Evolutionary conservation across 352 stramenopile species (phyloP), one percentile per base, ranked within the genome.

Genomic region (Phytophthora macrochlamydospora): DNA sequence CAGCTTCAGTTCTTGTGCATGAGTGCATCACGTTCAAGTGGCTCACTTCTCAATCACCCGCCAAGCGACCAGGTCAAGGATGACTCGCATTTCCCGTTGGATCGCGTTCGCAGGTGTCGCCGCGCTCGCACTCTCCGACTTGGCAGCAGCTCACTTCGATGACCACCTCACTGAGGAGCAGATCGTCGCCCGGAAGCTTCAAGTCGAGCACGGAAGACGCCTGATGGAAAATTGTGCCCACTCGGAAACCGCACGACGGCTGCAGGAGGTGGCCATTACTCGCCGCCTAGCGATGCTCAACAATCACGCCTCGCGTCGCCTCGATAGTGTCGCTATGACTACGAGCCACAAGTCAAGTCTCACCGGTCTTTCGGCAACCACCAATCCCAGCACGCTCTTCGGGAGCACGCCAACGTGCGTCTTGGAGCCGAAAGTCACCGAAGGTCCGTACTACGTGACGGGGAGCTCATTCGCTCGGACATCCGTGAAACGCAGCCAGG

Each of bases 391-490:
- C 51, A 31, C 51, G 4, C 59, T 68, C 29, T 68, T 73, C 14
- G 56, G 14, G 7, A 51, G 35, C 18, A 52, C 62, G 33, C 48
- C 55, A 14, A 42, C 48, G 6, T 73, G 65, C 33, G 33, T 73
- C 8, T 44, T 73, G 13, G 56, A 62, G 13, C 65, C 65, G 0
- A 55, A 68, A 40, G 55, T 62, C 42, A 73, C 59, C 24, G 57
- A 73, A 28, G 65, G 65, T 4, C 54, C 65, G n/a, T 73, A 73
- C 65, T 73, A 73, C 35, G 56, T 73, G 14, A 8, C 55, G 65
- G 65, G 28, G 59, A 68, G 50, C 46, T 69, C 59, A 58, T 73
- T 33, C 65, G 65, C 13, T 65, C 59, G 28, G 53, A 68, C 11
- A 46, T 73, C 31, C 65, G 59, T 14, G 59, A 73, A 59, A 35